phyloP scores from a whole-genome alignment of 2,329 filamentous ascomycete species.

The Fusarium nygamai region DNA sequence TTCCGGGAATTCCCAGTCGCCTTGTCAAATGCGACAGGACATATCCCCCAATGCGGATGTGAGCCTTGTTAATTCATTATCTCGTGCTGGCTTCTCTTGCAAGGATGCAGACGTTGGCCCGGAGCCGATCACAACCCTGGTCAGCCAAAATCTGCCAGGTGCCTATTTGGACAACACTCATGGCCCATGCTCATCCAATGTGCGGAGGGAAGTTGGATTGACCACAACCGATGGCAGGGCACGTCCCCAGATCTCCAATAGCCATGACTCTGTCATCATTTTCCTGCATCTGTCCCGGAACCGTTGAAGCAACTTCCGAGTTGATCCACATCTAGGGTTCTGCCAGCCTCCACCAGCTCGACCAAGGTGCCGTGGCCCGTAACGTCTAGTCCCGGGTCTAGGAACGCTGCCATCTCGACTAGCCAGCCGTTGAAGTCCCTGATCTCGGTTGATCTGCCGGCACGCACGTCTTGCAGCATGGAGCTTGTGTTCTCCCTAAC shows the following conservation, averaged over 20 bases:
- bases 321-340: conserved; percentile 47
- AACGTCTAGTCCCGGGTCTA: conserved; percentile 49
- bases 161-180: conserved; percentile 8
- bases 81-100: conserved; percentile 3
- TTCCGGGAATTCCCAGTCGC: conserved; percentile 19
- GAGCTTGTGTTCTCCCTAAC: conserved; percentile 67
- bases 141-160: conserved; percentile 6
- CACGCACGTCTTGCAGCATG: conserved; percentile 68
- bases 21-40: conserved; percentile 18
- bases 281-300: conserved; percentile 22
- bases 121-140: conserved; percentile 26
- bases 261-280: conserved; percentile 20
- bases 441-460: conserved; percentile 64
- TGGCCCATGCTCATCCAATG: conserved; percentile 18
- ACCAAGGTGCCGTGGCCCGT: conserved; percentile 55
- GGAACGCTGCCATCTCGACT: conserved; percentile 55
- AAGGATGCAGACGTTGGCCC: conserved; percentile 15
- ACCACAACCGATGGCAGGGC: conserved; percentile 20
- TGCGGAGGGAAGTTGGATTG: conserved; percentile 27
- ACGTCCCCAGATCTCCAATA: conserved; percentile 18
- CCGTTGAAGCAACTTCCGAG: conserved; percentile 44
- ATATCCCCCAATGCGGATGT: conserved; percentile 26
- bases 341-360: conserved; percentile 53
- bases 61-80: conserved; percentile 1
- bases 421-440: conserved; percentile 70